A percentile compares a stretch with the other conserved stretches of the same genome.
These are phyloP conservation scores for Diversispora eburnea DNA, from an alignment of 192 early-diverging fungal genomes.

Conservation along the genomic window DNA sequence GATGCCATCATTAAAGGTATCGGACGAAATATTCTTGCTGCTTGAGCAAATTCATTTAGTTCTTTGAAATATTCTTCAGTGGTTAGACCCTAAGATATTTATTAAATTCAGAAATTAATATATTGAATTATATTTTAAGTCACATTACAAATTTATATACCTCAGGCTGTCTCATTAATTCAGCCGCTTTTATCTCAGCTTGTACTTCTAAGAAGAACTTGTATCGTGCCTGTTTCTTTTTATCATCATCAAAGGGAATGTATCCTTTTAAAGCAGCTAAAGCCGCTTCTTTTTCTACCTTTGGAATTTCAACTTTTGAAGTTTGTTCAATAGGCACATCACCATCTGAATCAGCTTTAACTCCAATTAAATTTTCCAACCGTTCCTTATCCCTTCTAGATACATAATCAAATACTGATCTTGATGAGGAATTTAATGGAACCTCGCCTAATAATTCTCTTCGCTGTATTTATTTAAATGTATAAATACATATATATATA, in stretches of 20 bases:
- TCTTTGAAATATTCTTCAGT: constrained; percentile 55
- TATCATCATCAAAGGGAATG: constrained; percentile 71
- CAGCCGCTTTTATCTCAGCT: constrained; percentile 44
- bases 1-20: constrained; percentile 65
- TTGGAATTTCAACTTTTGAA: constrained; percentile 37
- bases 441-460: constrained; percentile 69
- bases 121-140: not conserved
- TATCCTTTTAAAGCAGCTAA: constrained; percentile 69
- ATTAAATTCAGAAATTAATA: not conserved
- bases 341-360: constrained; percentile 37
- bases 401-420: constrained; percentile 74
- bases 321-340: not conserved
- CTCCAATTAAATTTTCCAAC: constrained; percentile 51
- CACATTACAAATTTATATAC: not conserved
- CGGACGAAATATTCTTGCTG: constrained; percentile 72
- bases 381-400: constrained; percentile 61
- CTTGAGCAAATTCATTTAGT: constrained; percentile 68
- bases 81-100: constrained; percentile 37
- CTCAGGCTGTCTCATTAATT: constrained; percentile 22
- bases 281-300: constrained; percentile 64
- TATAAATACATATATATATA: constrained; percentile 5
- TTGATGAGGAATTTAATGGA: constrained; percentile 53
- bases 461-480: constrained; percentile 48
- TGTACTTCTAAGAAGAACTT: constrained; percentile 61
- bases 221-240: constrained; percentile 72